phyloP scores from a whole-genome alignment of 2,329 filamentous ascomycete species.

The Phoma sp. region DNA sequence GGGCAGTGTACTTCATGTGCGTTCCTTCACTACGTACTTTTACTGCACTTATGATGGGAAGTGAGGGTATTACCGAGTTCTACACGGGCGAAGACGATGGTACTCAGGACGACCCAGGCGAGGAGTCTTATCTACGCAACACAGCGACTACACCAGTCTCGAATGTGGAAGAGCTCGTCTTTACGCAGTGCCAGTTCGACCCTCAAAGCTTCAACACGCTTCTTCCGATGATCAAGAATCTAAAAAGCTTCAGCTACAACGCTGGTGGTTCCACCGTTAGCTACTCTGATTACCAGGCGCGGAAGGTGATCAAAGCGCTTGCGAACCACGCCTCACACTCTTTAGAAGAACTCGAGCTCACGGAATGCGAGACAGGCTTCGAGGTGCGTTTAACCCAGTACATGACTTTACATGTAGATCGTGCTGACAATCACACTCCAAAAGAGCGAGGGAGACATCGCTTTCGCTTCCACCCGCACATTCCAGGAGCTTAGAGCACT shows the following conservation, averaged over 20 bases:
- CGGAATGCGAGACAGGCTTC: background rate
- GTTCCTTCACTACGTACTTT: conserved; percentile 22
- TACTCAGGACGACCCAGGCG: background rate
- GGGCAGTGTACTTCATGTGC: conserved; percentile 18
- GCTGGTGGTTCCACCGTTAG: conserved; percentile 5
- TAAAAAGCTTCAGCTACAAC: conserved; percentile 20
- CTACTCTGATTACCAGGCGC: conserved; percentile 9
- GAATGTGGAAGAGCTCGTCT: conserved; percentile 18
- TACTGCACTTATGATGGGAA: conserved; percentile 17
- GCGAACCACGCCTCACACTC: conserved; percentile 9
- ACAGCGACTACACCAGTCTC: conserved; percentile 3
- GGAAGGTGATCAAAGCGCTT: conserved; percentile 14
- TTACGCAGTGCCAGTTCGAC: conserved; percentile 12
- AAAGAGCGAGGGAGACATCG: background rate
- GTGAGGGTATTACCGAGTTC: background rate
- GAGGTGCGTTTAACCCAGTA: background rate
- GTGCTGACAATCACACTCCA: background rate
- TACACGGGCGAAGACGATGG: background rate
- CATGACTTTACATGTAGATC: background rate
- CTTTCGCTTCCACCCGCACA: background rate
- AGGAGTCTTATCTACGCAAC: background rate
- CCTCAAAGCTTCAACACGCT: conserved; percentile 9
- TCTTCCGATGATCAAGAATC: conserved; percentile 8
- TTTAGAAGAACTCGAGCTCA: conserved; percentile 10
- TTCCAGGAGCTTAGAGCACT: conserved; percentile 8